Base-by-base conservation (phyloP, 2,329 filamentous ascomycete genomes). In the Aureobasidium sp. region DNA sequence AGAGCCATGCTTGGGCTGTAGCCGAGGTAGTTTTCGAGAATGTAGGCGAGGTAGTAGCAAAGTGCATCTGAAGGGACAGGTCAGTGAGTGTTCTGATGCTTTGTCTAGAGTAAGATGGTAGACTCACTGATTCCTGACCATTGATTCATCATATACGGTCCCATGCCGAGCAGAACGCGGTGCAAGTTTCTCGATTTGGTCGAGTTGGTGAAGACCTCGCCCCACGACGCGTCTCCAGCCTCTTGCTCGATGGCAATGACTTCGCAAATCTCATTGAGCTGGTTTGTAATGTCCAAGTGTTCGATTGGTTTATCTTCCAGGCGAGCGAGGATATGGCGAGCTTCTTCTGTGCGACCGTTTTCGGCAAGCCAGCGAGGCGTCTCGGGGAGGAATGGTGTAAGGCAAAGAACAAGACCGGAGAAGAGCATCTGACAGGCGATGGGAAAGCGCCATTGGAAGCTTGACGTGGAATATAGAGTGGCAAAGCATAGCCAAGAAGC, bases 381-480 rank as follows among this genome's bases (percentile, higher is more conserved):
- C 63, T 76, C 74, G 5, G 80, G 80, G 1, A 82, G 72, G 15
- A 75, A 74, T 17, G 73, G 72, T 62, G 80, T 70, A 41, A 80
- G 73, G 47, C 76, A 76, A 20, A 64, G 68, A 47, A 80, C 73
- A 20, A 82, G 80, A n/a, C 81, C 70, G 45, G 76, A 79, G 65
- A 81, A 81, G 49, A 81, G 64, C 42, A 79, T 72, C 69, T 82
- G 80, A 72, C 82, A 82, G 5, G 79, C 78, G 44, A 82, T 80
- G 3, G 80, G 80, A 70, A 82, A 81, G 41, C 80, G 76, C 80
- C 80, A 82, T 2, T 69, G 68, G 31, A 72, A 64, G 63, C 80
- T 80, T 66, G 82, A 78, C 5, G 77, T 79, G 53, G 82, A 75
- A 1, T 80, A 80, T 63, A 83, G 79, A 52, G 81, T 75, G 70